These are phyloP conservation scores for Filobasidium wieringae DNA, from an alignment of 768 basidiomycete species.

Conservation along the genomic window DNA sequence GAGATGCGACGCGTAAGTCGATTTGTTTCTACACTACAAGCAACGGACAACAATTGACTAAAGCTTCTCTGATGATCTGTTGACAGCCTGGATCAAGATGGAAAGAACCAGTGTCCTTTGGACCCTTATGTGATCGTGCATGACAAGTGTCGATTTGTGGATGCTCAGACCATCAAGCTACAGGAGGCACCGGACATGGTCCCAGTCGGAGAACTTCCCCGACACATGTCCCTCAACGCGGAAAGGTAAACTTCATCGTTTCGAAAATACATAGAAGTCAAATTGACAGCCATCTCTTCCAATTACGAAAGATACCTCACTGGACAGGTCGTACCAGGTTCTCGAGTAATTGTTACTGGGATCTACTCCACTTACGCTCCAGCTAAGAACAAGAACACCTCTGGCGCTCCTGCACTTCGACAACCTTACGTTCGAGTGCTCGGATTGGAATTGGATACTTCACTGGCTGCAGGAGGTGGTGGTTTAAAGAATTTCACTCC, in stretches of 20 bases:
- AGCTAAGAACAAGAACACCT: conserved; percentile 49
- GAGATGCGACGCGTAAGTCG: conserved; percentile 58
- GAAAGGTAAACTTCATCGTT: conserved; percentile 49
- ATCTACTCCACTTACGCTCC: conserved; percentile 95
- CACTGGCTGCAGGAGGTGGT: conserved; percentile 60
- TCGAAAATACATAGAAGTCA: not conserved
- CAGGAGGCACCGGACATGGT: conserved; percentile 99
- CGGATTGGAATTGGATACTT: conserved; percentile 79
- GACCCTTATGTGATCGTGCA: conserved; percentile 95
- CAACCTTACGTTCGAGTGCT: conserved; percentile 88
- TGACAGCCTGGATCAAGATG: conserved; percentile 41
- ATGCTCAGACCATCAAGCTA: conserved; percentile 90
- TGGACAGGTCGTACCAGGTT: conserved; percentile 86
- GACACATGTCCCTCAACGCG: conserved; percentile 83
- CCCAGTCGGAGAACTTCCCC: conserved; percentile 90
- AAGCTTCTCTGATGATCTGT: not conserved
- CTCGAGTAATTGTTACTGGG: conserved; percentile 87
- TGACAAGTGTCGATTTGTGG: conserved; percentile 83
- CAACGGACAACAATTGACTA: no score
- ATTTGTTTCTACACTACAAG: not conserved
- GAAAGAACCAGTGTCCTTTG: conserved; percentile 85
- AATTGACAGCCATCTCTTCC: conserved; percentile 10
- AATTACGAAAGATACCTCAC: conserved; percentile 60
- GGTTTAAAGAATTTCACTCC: conserved; percentile 69
- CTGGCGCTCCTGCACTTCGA: conserved; percentile 76